Conservation (phyloP, 23 red algal species). For the Agarophyton chilense region DNA sequence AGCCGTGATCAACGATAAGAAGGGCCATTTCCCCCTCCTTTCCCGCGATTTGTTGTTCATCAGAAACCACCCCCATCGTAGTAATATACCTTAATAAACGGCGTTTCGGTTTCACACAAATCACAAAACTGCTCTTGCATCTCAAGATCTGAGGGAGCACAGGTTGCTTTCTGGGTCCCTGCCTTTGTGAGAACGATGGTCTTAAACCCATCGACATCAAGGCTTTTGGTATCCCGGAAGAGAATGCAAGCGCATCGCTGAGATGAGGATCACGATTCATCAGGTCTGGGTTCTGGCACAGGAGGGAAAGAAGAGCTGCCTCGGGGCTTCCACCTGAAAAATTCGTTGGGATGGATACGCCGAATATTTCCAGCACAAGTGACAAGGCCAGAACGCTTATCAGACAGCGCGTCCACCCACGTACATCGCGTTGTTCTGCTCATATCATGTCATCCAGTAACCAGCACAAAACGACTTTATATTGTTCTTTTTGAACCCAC, state of each 20-base stretch:
- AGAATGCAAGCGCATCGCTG: background rate
- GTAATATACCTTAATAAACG: background rate
- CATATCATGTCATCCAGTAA: too few relatives aligned
- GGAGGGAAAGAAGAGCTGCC: background rate
- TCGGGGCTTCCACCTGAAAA: background rate
- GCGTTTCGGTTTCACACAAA: background rate
- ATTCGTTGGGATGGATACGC: too few relatives aligned
- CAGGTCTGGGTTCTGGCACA: too few relatives aligned
- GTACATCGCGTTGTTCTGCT: too few relatives aligned
- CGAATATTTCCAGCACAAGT: too few relatives aligned
- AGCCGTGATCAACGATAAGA: slow-evolving; percentile 92
- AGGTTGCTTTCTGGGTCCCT: background rate
- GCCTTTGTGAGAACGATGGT: background rate
- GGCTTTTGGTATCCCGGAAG: background rate
- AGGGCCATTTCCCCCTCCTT: background rate
- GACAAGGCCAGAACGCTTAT: too few relatives aligned
- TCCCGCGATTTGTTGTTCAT: background rate
- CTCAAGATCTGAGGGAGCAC: background rate
- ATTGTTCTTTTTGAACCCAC: too few relatives aligned
- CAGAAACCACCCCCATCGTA: background rate
- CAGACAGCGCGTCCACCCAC: too few relatives aligned
- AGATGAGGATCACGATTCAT: background rate
- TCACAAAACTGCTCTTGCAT: background rate
- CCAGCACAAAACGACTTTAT: too few relatives aligned
- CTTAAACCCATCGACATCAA: background rate